Percentiles rank a stretch among this genome's conserved stretches.
Conservation (phyloP, 345 rosid genomes). For the Eucalyptus camaldulensis region DNA sequence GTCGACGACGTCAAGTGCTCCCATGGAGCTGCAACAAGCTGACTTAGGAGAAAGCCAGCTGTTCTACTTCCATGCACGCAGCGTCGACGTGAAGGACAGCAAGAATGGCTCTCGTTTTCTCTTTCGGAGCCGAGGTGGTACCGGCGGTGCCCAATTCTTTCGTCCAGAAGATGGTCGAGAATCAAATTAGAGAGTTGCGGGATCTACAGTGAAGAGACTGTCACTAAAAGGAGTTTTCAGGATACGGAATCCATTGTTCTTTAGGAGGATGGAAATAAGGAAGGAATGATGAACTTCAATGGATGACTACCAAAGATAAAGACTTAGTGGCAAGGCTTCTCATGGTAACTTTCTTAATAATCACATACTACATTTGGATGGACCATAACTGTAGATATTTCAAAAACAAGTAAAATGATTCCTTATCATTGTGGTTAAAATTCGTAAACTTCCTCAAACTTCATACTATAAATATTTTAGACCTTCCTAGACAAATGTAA, state of each 20-base stretch:
- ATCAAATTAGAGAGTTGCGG: slow-evolving; percentile 32
- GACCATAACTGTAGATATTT: accelerated
- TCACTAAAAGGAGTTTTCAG: background rate
- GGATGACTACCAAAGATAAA: no score
- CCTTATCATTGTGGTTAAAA: accelerated
- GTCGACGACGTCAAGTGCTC: slow-evolving; percentile 92
- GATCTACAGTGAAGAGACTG: background rate
- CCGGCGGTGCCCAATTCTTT: slow-evolving; percentile 28
- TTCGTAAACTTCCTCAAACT: no score
- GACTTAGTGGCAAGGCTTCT: no score
- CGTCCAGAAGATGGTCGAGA: slow-evolving; percentile 37
- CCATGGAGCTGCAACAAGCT: slow-evolving; percentile 84
- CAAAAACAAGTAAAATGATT: no score
- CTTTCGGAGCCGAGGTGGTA: slow-evolving; percentile 74
- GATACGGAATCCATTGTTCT: no score
- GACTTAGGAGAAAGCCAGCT: slow-evolving; percentile 76
- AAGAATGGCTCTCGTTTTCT: slow-evolving; percentile 67
- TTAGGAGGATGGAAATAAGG: no score
- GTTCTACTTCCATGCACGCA: slow-evolving; percentile 35
- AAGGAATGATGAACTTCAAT: no score
- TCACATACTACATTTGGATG: no score
- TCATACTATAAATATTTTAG: no score
- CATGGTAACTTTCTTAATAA: no score
- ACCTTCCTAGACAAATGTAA: no score
- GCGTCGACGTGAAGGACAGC: slow-evolving; percentile 51